Evolutionary conservation across 768 basidiomycete genomes (phyloP).

Genomic region (Tylopilus plumbeoviolaceoides): DNA sequence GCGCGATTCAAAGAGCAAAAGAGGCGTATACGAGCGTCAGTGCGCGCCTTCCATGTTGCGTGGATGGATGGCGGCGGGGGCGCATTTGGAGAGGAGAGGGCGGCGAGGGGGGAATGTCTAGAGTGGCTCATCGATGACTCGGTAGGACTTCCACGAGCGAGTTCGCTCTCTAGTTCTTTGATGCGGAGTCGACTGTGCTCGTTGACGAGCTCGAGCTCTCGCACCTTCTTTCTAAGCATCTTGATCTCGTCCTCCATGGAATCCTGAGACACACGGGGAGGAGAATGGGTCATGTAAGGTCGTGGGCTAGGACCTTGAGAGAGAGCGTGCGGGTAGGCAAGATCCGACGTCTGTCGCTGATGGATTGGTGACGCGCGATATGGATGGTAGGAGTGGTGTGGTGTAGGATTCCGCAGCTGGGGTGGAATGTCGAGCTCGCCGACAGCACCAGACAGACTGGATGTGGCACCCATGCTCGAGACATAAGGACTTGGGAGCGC

Average conservation of each 20-base stretch:
- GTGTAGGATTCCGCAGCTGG: conserved; percentile 29
- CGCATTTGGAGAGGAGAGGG: conserved; percentile 24
- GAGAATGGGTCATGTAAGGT: conserved; percentile 18
- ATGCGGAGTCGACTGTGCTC: conserved; percentile 46
- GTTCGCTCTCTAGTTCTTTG: conserved; percentile 44
- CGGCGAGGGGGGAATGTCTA: conserved; percentile 7
- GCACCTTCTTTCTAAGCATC: conserved; percentile 52
- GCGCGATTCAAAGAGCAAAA: conserved; percentile 84
- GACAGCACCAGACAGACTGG: conserved; percentile 60
- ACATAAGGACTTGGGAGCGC: conserved; percentile 33
- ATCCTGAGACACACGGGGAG: conserved; percentile 16
- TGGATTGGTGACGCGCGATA: conserved; percentile 22
- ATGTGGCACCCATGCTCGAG: conserved; percentile 43
- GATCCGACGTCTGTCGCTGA: conserved; percentile 23
- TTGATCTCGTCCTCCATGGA: conserved; percentile 48
- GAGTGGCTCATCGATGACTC: conserved; percentile 22
- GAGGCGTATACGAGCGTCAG: conserved; percentile 62
- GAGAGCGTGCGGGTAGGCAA: conserved; percentile 16
- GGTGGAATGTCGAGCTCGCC: conserved; percentile 46
- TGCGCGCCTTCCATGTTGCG: conserved; percentile 66
- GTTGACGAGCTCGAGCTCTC: conserved; percentile 61
- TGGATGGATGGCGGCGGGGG: conserved; percentile 43
- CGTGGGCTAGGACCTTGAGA: conserved; percentile 16
- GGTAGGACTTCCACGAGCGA: conserved; percentile 31
- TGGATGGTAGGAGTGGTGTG: conserved; percentile 25